Base-by-base conservation (phyloP, 495 filamentous ascomycete genomes). In the Aspergillus panamensis region DNA sequence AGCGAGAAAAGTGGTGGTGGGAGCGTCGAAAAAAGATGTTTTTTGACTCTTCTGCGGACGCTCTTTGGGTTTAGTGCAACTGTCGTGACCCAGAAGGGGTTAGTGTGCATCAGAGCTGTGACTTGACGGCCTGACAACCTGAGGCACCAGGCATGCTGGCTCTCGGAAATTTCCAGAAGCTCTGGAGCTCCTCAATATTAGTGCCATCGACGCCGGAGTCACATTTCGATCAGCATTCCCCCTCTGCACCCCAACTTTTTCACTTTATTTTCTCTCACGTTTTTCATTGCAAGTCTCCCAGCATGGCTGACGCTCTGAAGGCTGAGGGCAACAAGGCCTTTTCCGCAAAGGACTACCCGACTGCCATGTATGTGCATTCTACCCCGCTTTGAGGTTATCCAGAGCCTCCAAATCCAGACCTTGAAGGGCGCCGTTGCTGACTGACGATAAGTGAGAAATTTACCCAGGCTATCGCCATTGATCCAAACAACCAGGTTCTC, bases 241-340 rank as follows among this genome's bases (percentile, higher is more conserved):
- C 39, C 35, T 35, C 35, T 45, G 25, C 40, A 45, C 35, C 55
- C n/a, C 47, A 40, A 21, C 51, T 52, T 30, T 37, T 25, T 61
- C 51, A 12, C 35, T 57, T 14, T 54, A 32, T 49, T 19, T 51
- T 32, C 21, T 32, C 39, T 37, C 14, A 49, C 43, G 2, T 25
- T 25, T 25, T 5, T 25, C 25, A 40, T 17, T n/a, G 30, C 10
- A 53, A 42, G 20, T 58, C 16, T 40, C n/a, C 16, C 61, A 75
- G 6, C 39, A 82, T 82, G 80, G 78, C 80, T 59, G 78, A 82
- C 69, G 73, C 79, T 68, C 83, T 97, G 63, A 98, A 98, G 81
- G 90, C 92, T 61, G 87, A 92, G 70, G 94, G 94, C 80, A 98
- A 98, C 79, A 95, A 96, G 76, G 92, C 94, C 75, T 97, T 98